phyloP scores from a whole-genome alignment of 2,329 filamentous ascomycete species.

The Pseudogymnoascus sp. region DNA sequence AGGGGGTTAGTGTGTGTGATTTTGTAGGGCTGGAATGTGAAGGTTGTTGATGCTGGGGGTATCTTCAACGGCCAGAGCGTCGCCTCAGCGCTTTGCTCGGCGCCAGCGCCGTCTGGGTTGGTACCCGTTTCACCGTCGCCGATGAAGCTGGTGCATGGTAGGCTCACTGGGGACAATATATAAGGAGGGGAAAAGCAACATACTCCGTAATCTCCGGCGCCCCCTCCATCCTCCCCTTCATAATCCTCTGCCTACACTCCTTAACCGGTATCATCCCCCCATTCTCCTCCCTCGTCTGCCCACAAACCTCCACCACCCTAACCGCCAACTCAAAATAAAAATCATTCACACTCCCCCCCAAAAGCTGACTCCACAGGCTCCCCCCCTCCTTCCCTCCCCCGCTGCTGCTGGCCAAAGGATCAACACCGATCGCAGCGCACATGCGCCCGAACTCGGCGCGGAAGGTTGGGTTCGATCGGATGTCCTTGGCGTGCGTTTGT shows the following conservation, averaged over 20 bases:
- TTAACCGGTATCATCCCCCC: constrained; percentile 80
- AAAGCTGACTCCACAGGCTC: constrained; percentile 85
- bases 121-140: no score
- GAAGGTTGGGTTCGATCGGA: constrained; percentile 89
- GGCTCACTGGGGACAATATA: background rate
- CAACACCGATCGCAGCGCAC: constrained; percentile 94
- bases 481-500: constrained; percentile 87
- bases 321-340: constrained; percentile 98
- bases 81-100: no score
- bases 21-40: background rate
- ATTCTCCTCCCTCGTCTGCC: constrained; percentile 79
- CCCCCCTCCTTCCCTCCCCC: constrained; percentile 39
- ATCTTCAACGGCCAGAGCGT: no score
- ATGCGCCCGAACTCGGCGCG: constrained; percentile 96
- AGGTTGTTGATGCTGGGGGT: no score
- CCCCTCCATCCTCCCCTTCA: constrained; percentile 64
- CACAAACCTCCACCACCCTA: constrained; percentile 87
- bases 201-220: constrained; percentile 70
- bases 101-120: no score
- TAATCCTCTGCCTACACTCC: constrained; percentile 70
- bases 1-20: background rate
- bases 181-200: background rate
- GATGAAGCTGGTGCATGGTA: no score
- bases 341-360: constrained; percentile 88
- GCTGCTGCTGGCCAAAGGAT: constrained; percentile 72